Evolutionary conservation across 495 filamentous ascomycete species (phyloP), one percentile per base, ranked within the genome.

Genomic region (Penicillium turbatum): DNA sequence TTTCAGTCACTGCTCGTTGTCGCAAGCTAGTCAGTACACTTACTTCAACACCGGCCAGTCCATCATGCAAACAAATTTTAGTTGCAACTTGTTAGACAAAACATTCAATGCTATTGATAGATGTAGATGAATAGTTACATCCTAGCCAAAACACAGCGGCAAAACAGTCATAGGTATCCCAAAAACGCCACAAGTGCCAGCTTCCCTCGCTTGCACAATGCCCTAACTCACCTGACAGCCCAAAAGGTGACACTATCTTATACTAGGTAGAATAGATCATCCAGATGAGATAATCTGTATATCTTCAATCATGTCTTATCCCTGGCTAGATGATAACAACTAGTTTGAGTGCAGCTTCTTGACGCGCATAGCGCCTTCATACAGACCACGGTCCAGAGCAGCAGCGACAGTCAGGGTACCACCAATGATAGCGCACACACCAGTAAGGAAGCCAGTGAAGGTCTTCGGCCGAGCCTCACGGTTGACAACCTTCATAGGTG

Each of bases 401-500:
- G 93, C 93, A 27, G 93, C 93, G 7, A 99, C 93, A 1, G 93
- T 99, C 54, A 99, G 68, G 0, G 93, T 97, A 57, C 93, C 93
- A 53, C 93, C 93, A 38, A 99, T 86, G 44, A 97, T 86, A 17
- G 93, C 92, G 65, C 93, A 97, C 6, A 97, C 82, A 41, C 95
- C 93, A 2, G 92, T 90, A 38, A 99, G 63, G 75, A 99, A 97
- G 5, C 88, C 86, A 1, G 87, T 81, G 69, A 97, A 92, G 13
- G 85, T 83, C 75, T 97, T 97, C 15, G 83, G 73, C 16, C 89
- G 83, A 55, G 86, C 87, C 76, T 99, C 93, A 36, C 90, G 84
- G 76, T 97, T 99, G 74, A 99, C 87, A 38, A 99, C 95, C 72
- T 97, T 99, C 95, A 99, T 97, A 27, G 93, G 93, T 2, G 93